Base-by-base conservation (phyloP, 345 rosid species). In the Citrus mangshanensis region DNA sequence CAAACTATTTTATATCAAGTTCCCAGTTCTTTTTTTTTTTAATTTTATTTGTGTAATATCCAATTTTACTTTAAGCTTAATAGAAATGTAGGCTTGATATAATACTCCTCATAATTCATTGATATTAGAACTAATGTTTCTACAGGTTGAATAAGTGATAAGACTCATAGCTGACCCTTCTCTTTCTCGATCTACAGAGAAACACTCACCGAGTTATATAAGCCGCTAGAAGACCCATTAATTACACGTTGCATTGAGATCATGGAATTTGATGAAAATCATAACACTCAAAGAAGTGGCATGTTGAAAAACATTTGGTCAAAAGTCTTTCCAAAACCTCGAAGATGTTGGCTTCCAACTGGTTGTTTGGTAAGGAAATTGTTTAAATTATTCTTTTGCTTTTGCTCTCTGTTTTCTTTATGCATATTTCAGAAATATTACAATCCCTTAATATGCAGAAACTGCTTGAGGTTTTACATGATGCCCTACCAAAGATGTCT, bases 331-430 rank as follows among this genome's bases (percentile, higher is more conserved):
- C 97, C 98, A 68, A 93, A 89, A 80, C 93, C 97, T 79, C 86
- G 87, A 84, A 92, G 98, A 85, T 85, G 91, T 80, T 96, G 99
- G 99, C 93, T 96, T 79, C 99, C 97, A 1, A 96, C 99, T 3
- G 98, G 99, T 65, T 94, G 93, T 88, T 85, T 96, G 97, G 97
- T 96, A 90, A 82, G 87, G 65, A 73, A 65, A 73, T 18, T 42
- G 35, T 68, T 70, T 18, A 21, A 27, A 67, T 67, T 64, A 64
- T 22, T 76, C 61, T 46, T 13, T 76, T 71, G 54, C 55, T 9
- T n/a, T 19, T 18, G 21, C 22, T 18, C 38, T 28, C 38, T 46
- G 14, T 68, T 67, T 76, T 81, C 76, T 16, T 77, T 55, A 63
- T 32, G 13, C 19, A 40, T 58, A 42, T 74, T 58, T 54, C 28